Percentiles rank a stretch among this genome's conserved stretches.
phyloP scores from a whole-genome alignment of 305 asterid genomes.

The Fraxinus paxiana region DNA sequence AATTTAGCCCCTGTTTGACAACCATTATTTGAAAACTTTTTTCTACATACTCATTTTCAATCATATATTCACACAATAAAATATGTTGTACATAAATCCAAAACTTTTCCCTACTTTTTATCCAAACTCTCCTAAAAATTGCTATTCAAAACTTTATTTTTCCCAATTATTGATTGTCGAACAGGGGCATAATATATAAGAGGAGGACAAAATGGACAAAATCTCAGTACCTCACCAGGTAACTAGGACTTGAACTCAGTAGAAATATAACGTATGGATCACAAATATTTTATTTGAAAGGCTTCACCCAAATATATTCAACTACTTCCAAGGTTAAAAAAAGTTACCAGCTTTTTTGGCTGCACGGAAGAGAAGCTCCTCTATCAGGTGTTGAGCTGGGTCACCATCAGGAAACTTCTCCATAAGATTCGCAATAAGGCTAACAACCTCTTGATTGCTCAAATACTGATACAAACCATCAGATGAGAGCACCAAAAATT shows the following conservation, averaged over 20 bases:
- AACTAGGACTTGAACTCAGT: background rate
- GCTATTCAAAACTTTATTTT: background rate
- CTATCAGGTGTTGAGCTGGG: constrained; percentile 94
- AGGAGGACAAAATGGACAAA: background rate
- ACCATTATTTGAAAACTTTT: background rate
- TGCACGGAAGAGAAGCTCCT: constrained; percentile 90
- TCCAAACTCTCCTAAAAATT: background rate
- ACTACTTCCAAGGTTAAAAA: constrained; percentile 13
- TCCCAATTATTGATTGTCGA: background rate
- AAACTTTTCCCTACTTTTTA: no score
- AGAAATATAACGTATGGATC: background rate
- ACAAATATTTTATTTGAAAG: background rate
- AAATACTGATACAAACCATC: constrained; percentile 97
- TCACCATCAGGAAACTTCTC: constrained; percentile 97
- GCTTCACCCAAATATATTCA: constrained; percentile 4
- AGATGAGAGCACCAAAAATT: constrained; percentile 89
- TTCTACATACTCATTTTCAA: background rate
- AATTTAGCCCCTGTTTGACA: background rate
- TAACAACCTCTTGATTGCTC: constrained; percentile 89
- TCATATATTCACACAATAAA: background rate
- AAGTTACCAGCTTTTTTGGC: constrained; percentile 92
- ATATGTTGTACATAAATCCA: no score
- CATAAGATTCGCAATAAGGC: constrained; percentile 79
- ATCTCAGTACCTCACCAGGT: background rate
- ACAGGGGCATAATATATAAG: background rate